Evolutionary conservation across 768 basidiomycete species (phyloP).

Genomic region (Termitomyces sp.): DNA sequence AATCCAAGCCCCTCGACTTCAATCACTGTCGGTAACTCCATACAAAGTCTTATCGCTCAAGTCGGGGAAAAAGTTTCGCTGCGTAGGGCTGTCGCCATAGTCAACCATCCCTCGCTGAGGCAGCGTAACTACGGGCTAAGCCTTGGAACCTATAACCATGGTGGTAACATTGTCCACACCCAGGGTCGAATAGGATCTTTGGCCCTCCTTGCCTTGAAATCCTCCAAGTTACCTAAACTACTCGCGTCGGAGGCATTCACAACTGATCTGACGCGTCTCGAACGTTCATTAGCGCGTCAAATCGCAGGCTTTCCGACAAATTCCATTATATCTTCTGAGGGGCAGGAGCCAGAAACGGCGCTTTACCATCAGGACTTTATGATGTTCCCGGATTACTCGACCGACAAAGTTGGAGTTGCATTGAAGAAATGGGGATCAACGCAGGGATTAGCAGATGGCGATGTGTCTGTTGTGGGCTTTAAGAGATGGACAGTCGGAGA

Average conservation of each 20-base stretch:
- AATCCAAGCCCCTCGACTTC: conserved; percentile 28
- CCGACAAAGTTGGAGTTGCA: conserved; percentile 39
- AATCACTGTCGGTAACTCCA: conserved; percentile 53
- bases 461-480: conserved; percentile 48
- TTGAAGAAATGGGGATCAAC: conserved; percentile 32
- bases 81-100: conserved; percentile 48
- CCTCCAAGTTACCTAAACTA: conserved; percentile 36
- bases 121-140: conserved; percentile 33
- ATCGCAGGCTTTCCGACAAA: conserved; percentile 77
- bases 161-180: conserved; percentile 35
- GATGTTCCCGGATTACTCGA: conserved; percentile 57
- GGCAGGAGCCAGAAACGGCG: conserved; percentile 38
- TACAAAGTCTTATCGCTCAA: conserved; percentile 66
- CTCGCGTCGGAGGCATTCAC: conserved; percentile 43
- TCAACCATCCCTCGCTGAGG: conserved; percentile 32
- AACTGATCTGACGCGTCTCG: conserved; percentile 54
- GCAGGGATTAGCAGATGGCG: conserved; percentile 21
- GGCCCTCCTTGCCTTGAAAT: conserved; percentile 47
- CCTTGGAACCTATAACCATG: conserved; percentile 60
- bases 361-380: conserved; percentile 72
- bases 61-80: conserved; percentile 77
- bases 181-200: conserved; percentile 60
- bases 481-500: conserved; percentile 64
- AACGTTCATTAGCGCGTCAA: conserved; percentile 77
- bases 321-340: conserved; percentile 31